Evolutionary conservation across 768 basidiomycete species (phyloP).

Genomic region (Xerocomellus chrysenteron): DNA sequence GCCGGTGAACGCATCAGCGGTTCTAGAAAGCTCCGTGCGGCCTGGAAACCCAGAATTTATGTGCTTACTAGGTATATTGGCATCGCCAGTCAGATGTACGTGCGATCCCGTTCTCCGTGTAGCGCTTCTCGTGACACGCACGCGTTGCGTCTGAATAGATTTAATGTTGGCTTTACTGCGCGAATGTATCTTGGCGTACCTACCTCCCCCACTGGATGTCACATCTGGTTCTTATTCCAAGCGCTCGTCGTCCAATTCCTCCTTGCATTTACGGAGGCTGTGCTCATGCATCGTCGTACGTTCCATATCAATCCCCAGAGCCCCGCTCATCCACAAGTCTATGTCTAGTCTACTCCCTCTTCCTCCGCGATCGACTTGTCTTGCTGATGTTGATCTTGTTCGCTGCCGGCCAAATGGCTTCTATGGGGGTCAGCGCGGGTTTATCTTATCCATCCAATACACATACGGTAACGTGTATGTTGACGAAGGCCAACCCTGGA

Average conservation of each 20-base stretch:
- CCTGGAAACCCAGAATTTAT: constrained; percentile 10
- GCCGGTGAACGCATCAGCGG: background rate
- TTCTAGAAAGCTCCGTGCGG: constrained; percentile 6
- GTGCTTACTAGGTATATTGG: constrained; percentile 16
- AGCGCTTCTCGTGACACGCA: background rate
- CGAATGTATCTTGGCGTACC: constrained; percentile 17
- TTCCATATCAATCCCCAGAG: background rate
- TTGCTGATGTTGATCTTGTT: constrained; percentile 7
- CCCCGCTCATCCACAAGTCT: background rate
- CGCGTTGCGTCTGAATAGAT: constrained; percentile 6
- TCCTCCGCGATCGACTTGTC: constrained; percentile 5
- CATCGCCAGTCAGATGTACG: constrained; percentile 20
- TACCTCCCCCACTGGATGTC: constrained; percentile 9
- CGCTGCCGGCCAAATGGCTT: constrained; percentile 3
- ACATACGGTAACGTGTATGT: constrained; percentile 17
- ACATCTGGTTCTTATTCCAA: constrained; percentile 19
- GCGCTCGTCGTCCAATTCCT: constrained; percentile 12
- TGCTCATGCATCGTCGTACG: constrained; percentile 22
- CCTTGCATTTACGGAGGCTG: constrained; percentile 4
- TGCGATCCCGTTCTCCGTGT: background rate
- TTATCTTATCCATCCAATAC: constrained; percentile 6
- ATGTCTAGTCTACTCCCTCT: constrained; percentile 19
- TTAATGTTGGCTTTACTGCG: constrained; percentile 20
- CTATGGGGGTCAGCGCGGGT: constrained; percentile 19
- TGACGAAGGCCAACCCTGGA: constrained; percentile 10